These are phyloP conservation scores for Sporobolomyces roseus DNA, from an alignment of 768 basidiomycete genomes.

Conservation along the genomic window DNA sequence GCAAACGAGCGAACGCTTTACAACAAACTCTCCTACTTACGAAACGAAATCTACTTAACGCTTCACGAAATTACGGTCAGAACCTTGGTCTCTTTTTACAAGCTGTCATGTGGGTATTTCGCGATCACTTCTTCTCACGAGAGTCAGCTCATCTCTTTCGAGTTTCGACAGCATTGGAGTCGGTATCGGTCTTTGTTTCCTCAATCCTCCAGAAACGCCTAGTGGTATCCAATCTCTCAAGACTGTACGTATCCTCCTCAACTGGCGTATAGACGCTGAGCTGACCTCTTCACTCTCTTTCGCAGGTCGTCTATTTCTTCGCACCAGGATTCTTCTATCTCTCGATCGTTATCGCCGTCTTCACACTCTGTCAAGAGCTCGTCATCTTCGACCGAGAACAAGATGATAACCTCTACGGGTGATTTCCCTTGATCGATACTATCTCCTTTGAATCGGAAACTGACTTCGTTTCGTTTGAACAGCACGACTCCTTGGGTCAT, in stretches of 20 bases:
- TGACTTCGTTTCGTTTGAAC: not conserved
- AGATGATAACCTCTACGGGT: slow-evolving; percentile 47
- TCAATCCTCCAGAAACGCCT: slow-evolving; percentile 43
- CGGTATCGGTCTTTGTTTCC: slow-evolving; percentile 52
- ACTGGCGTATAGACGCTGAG: not conserved
- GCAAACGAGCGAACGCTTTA: not conserved
- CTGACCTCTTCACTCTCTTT: not conserved
- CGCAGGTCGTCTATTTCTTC: slow-evolving; percentile 4
- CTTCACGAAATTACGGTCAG: slow-evolving; percentile 45
- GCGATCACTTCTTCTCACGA: slow-evolving; percentile 45
- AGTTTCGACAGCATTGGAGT: slow-evolving; percentile 41
- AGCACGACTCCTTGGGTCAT: slow-evolving; percentile 51
- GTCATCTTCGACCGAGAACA: slow-evolving; percentile 55
- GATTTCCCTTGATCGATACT: not conserved
- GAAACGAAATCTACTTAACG: slow-evolving; percentile 45
- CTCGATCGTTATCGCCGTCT: slow-evolving; percentile 47
- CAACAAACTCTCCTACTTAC: slow-evolving; percentile 46
- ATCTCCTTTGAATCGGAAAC: not conserved
- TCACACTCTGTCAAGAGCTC: slow-evolving; percentile 49
- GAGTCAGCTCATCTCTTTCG: not conserved
- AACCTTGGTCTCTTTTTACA: slow-evolving; percentile 6
- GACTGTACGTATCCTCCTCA: slow-evolving; percentile 10
- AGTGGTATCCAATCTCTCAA: slow-evolving; percentile 51
- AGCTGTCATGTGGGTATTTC: slow-evolving; percentile 44
- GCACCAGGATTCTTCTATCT: slow-evolving; percentile 27